Evolutionary conservation across 2,329 filamentous ascomycete genomes (phyloP), one percentile per base, ranked within the genome.

Genomic region (Ophiobolus disseminans): DNA sequence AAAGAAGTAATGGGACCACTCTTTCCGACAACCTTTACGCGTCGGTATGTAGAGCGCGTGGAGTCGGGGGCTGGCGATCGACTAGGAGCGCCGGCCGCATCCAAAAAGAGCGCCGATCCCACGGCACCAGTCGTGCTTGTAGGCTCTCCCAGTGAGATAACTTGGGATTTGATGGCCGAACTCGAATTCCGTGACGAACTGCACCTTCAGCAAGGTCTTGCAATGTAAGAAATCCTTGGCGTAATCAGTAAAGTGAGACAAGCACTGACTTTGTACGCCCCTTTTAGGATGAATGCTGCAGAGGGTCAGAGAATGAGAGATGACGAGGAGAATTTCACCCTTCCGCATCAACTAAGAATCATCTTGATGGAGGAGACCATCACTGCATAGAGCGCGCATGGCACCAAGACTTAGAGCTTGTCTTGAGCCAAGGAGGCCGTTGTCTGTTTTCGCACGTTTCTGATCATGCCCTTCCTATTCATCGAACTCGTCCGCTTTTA

Each of bases 161-260:
- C 36, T 14, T 64, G 60, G 59, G 62, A 65, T 36, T 52, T 48
- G 11, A 49, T 59, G 45, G 46, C 49, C 11, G 55, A 64, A 20
- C 50, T 60, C 57, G 40, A 45, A 2, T 64, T 64, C 30, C 50
- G 52, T n/a, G 60, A 65, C 22, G 61, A 63, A 21, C 37, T 64
- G 31, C 57, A 65, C 41, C 34, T 65, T 10, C 60, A 64, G 45
- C 60, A 65, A 36, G 52, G 53, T 14, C 47, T 58, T 10, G 53
- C 53, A n/a, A 20, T 49, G n/a, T n/a, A n/a, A n/a, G n/a, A n/a
- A n/a, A n/a, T n/a, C n/a, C n/a, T n/a, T n/a, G n/a, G n/a, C n/a
- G n/a, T n/a, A 1, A 56, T 59, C 17, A 59, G 50, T 19, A 40
- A 40, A 3, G 6, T 26, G 13, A 6, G 6, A 26, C 13, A 26